phyloP scores from a whole-genome alignment of 169 alveolate species.

The Eimeria mitis region DNA sequence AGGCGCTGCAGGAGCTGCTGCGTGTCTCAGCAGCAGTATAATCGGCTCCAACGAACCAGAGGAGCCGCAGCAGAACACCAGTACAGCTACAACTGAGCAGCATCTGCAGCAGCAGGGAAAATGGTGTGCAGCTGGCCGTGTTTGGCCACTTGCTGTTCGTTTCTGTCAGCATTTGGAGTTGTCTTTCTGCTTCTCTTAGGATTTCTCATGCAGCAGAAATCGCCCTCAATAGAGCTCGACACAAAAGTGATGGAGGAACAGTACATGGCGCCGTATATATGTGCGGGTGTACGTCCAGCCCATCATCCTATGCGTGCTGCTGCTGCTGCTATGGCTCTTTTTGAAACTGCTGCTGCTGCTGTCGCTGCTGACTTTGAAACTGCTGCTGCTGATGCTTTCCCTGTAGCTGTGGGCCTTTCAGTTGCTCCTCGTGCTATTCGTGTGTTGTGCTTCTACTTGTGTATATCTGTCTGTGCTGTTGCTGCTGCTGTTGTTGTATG shows the following conservation, averaged over 20 bases:
- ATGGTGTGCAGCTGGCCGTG: conserved; percentile 69
- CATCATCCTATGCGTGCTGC: background rate
- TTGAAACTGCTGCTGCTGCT: background rate
- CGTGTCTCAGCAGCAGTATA: background rate
- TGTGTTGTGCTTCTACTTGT: background rate
- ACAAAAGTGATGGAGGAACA: conserved; percentile 44
- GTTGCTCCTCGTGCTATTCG: background rate
- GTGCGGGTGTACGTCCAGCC: conserved; percentile 50
- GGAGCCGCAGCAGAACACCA: background rate
- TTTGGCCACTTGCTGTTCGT: conserved; percentile 70
- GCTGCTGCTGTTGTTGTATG: conserved; percentile 18
- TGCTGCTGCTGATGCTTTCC: conserved; percentile 12
- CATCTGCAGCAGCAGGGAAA: conserved; percentile 42
- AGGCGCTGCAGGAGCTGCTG: conserved; percentile 12
- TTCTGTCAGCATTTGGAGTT: conserved; percentile 68
- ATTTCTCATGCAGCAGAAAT: conserved; percentile 63
- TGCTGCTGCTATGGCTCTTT: conserved; percentile 8
- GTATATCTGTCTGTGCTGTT: background rate
- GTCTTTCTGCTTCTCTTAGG: conserved; percentile 35
- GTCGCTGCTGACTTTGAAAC: background rate
- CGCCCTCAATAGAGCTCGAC: conserved; percentile 52
- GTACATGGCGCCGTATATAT: conserved; percentile 62
- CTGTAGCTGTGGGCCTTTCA: background rate
- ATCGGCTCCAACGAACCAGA: background rate
- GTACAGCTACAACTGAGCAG: background rate